These are phyloP conservation scores for Cyclostephanos invisitatus DNA, from an alignment of 108 stramenopile species.

Conservation along the genomic window DNA sequence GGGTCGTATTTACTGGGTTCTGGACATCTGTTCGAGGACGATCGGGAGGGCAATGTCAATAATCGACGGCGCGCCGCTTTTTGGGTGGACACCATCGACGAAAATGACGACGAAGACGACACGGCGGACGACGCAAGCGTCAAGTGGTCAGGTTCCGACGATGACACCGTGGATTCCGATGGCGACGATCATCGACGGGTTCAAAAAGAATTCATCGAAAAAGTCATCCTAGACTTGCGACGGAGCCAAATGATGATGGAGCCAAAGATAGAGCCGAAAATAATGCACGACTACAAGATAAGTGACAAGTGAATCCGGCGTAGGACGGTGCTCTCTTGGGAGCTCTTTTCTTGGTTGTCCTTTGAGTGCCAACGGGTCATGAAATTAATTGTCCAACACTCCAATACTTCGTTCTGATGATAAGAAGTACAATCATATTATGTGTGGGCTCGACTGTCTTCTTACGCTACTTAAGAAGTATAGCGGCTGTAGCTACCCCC, in stretches of 20 bases:
- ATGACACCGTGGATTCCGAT: slow-evolving; percentile 11
- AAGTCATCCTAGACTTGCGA: slow-evolving; percentile 31
- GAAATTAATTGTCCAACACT: too few relatives aligned
- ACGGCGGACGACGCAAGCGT: background rate
- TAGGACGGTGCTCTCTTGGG: too few relatives aligned
- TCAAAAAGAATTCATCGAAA: slow-evolving; percentile 27
- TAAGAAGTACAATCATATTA: too few relatives aligned
- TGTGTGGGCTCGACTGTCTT: too few relatives aligned
- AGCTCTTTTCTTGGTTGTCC: too few relatives aligned
- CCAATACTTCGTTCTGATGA: too few relatives aligned
- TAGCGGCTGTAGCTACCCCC: too few relatives aligned
- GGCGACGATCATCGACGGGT: background rate
- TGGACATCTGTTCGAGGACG: slow-evolving; percentile 31
- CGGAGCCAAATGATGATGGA: slow-evolving; percentile 13
- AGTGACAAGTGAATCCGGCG: too few relatives aligned
- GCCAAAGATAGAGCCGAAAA: too few relatives aligned
- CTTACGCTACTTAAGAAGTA: too few relatives aligned
- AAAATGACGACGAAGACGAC: slow-evolving; percentile 16
- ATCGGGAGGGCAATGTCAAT: slow-evolving; percentile 4
- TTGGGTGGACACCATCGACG: slow-evolving; percentile 36
- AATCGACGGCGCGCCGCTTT: slow-evolving; percentile 9
- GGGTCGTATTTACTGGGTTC: slow-evolving; percentile 38
- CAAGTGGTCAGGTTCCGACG: background rate
- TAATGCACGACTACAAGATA: too few relatives aligned
- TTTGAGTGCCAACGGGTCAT: too few relatives aligned